Evolutionary conservation across 257 asterid genomes (phyloP).

Genomic region (Mentha longifolia): DNA sequence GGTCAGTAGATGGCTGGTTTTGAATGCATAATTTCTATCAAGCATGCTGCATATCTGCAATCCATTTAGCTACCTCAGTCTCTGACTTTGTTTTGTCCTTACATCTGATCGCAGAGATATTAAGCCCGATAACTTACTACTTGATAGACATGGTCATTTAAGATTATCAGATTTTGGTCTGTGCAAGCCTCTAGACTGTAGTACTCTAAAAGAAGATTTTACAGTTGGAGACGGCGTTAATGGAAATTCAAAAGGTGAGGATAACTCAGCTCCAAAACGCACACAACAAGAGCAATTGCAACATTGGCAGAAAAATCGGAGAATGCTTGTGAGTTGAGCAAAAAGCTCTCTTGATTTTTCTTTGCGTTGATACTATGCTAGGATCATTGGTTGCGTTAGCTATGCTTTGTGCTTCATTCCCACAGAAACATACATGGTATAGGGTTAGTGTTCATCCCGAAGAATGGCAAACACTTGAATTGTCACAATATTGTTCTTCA

Average conservation of each 20-base stretch:
- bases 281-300: slow-evolving; percentile 96
- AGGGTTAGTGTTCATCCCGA: slow-evolving; percentile 12
- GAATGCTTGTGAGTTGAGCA: slow-evolving; percentile 79
- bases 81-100: slow-evolving; percentile 41
- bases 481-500: slow-evolving; percentile 26
- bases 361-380: slow-evolving; percentile 17
- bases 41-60: slow-evolving; percentile 18
- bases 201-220: slow-evolving; percentile 84
- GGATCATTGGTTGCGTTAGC: slow-evolving; percentile 23
- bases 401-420: slow-evolving; percentile 6
- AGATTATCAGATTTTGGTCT: slow-evolving; percentile 96
- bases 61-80: slow-evolving; percentile 24
- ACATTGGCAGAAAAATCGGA: slow-evolving; percentile 97
- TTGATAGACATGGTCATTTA: slow-evolving; percentile 87
- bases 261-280: slow-evolving; percentile 69
- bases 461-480: slow-evolving; percentile 11
- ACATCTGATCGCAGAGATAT: slow-evolving; percentile 70
- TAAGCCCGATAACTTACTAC: slow-evolving; percentile 95
- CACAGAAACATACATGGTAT: too few species aligned
- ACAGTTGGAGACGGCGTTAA: slow-evolving; percentile 57
- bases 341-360: slow-evolving; percentile 22
- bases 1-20: slow-evolving; percentile 55
- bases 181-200: slow-evolving; percentile 96
- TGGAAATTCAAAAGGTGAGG: slow-evolving; percentile 56
- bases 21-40: slow-evolving; percentile 32